These are phyloP conservation scores for Trichoderma sp. DNA, from an alignment of 2,329 filamentous ascomycete species.

Conservation along the genomic window DNA sequence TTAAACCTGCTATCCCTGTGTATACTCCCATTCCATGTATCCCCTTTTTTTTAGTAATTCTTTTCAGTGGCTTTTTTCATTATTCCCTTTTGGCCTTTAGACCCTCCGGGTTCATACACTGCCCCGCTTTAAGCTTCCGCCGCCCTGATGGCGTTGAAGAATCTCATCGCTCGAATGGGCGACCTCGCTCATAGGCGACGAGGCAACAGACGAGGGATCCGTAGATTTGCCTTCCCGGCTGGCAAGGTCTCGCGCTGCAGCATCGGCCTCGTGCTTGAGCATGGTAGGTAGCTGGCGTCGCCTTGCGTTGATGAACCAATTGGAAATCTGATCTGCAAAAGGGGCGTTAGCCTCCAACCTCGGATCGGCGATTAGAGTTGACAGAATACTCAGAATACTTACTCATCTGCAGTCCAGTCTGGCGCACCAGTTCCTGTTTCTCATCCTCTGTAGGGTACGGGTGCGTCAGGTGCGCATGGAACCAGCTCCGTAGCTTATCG, in stretches of 20 bases:
- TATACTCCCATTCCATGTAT: neutral
- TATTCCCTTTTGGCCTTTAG: neutral
- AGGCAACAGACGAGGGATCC: neutral
- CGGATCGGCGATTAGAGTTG: neutral
- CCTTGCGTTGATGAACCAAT: conserved; percentile 79
- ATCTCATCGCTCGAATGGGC: conserved; percentile 42
- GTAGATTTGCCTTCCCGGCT: neutral
- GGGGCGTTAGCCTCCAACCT: conserved; percentile 19
- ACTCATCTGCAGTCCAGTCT: conserved; percentile 77
- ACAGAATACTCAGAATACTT: conserved; percentile 38
- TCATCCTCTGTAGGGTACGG: conserved; percentile 87
- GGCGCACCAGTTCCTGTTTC: conserved; percentile 75
- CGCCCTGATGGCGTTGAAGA: conserved; percentile 31
- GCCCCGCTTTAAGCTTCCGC: conserved; percentile 42
- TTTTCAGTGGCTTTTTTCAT: neutral
- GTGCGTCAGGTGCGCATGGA: conserved; percentile 70
- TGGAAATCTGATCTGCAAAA: conserved; percentile 63
- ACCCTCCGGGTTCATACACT: conserved; percentile 38
- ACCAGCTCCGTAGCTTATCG: conserved; percentile 77
- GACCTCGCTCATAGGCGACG: conserved; percentile 40
- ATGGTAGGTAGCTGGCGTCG: conserved; percentile 62
- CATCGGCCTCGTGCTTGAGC: conserved; percentile 55
- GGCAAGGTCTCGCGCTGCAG: conserved; percentile 31
- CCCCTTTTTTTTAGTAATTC: neutral
- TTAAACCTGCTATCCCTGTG: neutral